These are phyloP conservation scores for Calonectria henricotiae DNA, from an alignment of 2,329 filamentous ascomycete species.

Conservation along the genomic window DNA sequence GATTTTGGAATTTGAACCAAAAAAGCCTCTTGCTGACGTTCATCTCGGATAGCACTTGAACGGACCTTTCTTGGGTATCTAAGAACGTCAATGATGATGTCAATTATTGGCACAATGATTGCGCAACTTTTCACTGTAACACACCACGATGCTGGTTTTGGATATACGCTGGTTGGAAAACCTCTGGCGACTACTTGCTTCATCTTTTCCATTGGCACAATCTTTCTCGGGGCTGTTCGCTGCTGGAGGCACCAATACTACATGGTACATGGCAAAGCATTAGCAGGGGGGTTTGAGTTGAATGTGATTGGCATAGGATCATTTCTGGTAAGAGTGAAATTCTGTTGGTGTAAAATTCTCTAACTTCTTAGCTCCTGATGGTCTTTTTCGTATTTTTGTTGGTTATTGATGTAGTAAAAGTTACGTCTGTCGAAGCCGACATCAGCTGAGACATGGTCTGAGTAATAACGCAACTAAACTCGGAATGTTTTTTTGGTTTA, in stretches of 20 bases:
- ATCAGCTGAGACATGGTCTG: background rate
- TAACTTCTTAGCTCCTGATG: constrained; percentile 45
- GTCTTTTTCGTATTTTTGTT: constrained; percentile 49
- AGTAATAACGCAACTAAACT: background rate
- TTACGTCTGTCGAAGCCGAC: background rate
- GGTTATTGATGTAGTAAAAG: constrained; percentile 46
- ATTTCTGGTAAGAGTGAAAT: constrained; percentile 40
- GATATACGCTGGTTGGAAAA: constrained; percentile 74
- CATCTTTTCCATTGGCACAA: constrained; percentile 58
- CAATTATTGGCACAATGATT: constrained; percentile 77
- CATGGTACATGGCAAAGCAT: constrained; percentile 53
- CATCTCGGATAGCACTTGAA: constrained; percentile 73
- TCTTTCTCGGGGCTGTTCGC: constrained; percentile 54
- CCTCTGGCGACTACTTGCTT: constrained; percentile 69
- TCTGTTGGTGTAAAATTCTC: background rate
- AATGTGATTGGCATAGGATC: constrained; percentile 46
- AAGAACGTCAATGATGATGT: constrained; percentile 79
- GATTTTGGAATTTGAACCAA: background rate
- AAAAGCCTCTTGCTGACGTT: constrained; percentile 21
- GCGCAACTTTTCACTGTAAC: constrained; percentile 78
- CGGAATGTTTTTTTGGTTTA: too few relatives aligned
- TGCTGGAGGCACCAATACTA: constrained; percentile 55
- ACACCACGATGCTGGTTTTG: constrained; percentile 62
- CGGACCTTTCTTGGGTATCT: constrained; percentile 83
- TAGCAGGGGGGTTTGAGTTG: constrained; percentile 56